Conservation (phyloP, 768 basidiomycete species). For the Leccinum subtestaceum region DNA sequence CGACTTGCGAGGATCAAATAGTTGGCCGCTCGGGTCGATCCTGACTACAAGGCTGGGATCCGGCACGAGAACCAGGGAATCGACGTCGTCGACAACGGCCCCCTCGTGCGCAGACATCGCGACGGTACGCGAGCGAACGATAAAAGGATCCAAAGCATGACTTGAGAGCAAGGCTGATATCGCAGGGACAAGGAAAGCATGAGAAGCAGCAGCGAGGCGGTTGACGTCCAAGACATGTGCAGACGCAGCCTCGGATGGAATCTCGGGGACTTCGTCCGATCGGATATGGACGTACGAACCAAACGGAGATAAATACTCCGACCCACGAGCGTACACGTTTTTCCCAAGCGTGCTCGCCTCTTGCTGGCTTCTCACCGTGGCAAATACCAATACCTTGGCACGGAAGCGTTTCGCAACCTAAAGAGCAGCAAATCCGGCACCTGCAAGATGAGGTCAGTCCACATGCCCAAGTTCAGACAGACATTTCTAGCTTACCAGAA, state of each 20-base stretch:
- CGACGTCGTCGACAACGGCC: background rate
- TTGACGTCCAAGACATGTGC: constrained; percentile 22
- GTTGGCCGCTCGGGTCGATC: constrained; percentile 24
- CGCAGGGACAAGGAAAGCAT: constrained; percentile 15
- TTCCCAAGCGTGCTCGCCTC: constrained; percentile 16
- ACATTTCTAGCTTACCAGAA: constrained; percentile 17
- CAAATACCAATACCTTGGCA: constrained; percentile 14
- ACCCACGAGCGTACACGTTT: constrained; percentile 14
- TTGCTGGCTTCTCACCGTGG: constrained; percentile 17
- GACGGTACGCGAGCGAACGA: constrained; percentile 5
- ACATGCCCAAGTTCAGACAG: too few relatives aligned
- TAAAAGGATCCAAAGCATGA: constrained; percentile 18
- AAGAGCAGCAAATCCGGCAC: constrained; percentile 25
- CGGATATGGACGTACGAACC: constrained; percentile 27
- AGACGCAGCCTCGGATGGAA: constrained; percentile 19
- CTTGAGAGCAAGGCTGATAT: constrained; percentile 20
- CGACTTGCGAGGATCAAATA: constrained; percentile 31
- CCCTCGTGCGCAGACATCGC: constrained; percentile 12
- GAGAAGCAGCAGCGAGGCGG: constrained; percentile 19
- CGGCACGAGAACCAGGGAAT: constrained; percentile 21
- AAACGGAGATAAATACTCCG: constrained; percentile 23
- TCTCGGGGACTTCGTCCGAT: constrained; percentile 9
- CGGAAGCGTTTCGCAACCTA: constrained; percentile 25
- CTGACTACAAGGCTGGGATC: constrained; percentile 8
- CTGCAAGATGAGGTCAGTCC: constrained; percentile 10